A percentile compares a stretch with the other conserved stretches of the same genome.
These are phyloP conservation scores for Cymbopogon flexuosus DNA, from an alignment of 202 grass and related monocot species.

Conservation along the genomic window DNA sequence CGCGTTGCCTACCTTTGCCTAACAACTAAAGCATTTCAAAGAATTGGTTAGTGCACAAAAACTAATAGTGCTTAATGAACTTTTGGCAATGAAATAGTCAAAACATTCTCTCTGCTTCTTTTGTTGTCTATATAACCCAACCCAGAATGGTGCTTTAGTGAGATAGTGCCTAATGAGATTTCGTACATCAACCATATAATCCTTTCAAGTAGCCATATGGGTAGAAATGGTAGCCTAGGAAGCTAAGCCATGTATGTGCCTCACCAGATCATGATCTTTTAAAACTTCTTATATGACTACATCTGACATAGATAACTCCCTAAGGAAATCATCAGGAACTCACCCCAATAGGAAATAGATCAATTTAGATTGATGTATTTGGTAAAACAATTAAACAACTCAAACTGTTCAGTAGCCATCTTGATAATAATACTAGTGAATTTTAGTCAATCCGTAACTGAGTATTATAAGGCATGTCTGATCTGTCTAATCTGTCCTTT, in stretches of 20 bases:
- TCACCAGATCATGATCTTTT: not conserved
- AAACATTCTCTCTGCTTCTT: not conserved
- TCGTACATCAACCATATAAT: not conserved
- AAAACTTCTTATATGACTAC: constrained; percentile 22
- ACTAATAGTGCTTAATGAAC: not conserved
- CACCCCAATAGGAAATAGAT: not conserved
- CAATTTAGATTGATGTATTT: not conserved
- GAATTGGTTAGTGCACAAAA: constrained; percentile 1
- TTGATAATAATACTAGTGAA: not conserved
- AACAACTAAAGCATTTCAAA: constrained; percentile 22
- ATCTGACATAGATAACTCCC: constrained; percentile 6
- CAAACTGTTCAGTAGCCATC: not conserved
- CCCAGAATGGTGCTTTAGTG: constrained; percentile 18
- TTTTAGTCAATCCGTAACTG: not conserved
- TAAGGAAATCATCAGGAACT: not conserved
- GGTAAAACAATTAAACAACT: not conserved
- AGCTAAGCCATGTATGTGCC: not conserved
- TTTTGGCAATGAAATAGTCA: constrained; percentile 4
- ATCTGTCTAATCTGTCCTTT: not conserved
- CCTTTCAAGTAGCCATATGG: not conserved
- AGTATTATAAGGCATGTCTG: not conserved
- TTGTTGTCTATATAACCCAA: constrained; percentile 10
- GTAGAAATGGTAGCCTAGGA: constrained; percentile 1
- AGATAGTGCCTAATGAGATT: constrained; percentile 20
- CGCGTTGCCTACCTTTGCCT: not conserved